Base-by-base conservation (phyloP, 2,329 filamentous ascomycete genomes). In the Monilinia fructicola region DNA sequence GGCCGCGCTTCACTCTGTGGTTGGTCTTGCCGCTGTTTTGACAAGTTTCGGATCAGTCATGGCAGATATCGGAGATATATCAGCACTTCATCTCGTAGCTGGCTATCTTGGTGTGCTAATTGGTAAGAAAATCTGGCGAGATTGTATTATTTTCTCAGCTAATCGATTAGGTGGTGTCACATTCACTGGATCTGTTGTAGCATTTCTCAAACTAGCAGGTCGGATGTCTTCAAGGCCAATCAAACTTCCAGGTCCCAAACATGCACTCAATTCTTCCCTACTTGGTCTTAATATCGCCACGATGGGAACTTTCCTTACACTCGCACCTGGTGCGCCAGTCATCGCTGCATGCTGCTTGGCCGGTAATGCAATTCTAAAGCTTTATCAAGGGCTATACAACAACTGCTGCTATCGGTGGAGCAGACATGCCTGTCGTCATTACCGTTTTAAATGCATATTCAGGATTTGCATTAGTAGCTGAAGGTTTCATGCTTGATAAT, bases 371-470 rank as follows among this genome's bases (percentile, higher is more conserved):
- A 80, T 85, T 0, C 80, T 97, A 31, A 31, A 93, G 90, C 68
- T 96, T 96, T 77, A 80, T 90, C 69, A 94, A 96, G 77, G 93
- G 93, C 10, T 96, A 87, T 75, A 96, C 92, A 0, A 96, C 92
- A 0, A 96, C 93, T 0, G 85, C 92, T 2, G 91, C 91, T 0
- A 96, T 97, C 74, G 93, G 93, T 28, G 93, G 92, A n/a, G 92
- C 92, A 16, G 93, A 97, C 74, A 96, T 96, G 92, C 92, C 90
- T 18, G 92, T 96, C 6, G 91, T 95, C 42, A 96, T 96, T 70
- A 96, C 92, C 0, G 92, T 96, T 0, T 79, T 97, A 26, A 97
- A 96, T 72, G 92, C 92, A 0, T 96, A 96, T 76, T 94, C 91
- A 58, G 93, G 93, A 16, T 97, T 96, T 67, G 93, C 93, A 0